Percentiles rank a stretch among this genome's conserved stretches.
Evolutionary conservation across 345 rosid genomes (phyloP).

Genomic region (Pistacia integerrima): DNA sequence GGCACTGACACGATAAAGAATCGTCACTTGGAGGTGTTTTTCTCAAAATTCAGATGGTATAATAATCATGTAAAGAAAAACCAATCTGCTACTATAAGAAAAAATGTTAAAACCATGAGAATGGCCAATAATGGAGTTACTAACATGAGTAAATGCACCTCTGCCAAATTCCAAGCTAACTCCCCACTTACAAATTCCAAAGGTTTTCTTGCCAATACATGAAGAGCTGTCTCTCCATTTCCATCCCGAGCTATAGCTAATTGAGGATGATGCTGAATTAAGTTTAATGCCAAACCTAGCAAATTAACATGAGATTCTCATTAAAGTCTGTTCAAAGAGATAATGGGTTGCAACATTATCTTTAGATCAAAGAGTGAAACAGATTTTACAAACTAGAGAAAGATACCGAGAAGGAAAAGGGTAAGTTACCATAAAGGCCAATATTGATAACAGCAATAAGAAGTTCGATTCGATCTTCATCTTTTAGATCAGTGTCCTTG

Average conservation of each 20-base stretch:
- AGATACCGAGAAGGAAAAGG: not conserved
- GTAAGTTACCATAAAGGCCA: constrained; percentile 21
- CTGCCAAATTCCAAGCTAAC: constrained; percentile 14
- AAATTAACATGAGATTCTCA: not conserved
- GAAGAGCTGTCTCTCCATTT: constrained; percentile 22
- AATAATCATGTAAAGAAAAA: constrained; percentile 15
- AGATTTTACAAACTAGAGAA: not conserved
- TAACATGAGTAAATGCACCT: constrained; percentile 30
- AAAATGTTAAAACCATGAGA: constrained; percentile 7
- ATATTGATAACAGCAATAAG: constrained; percentile 19
- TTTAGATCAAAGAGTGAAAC: too few species aligned
- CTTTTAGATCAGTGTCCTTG: constrained; percentile 12
- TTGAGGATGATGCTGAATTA: constrained; percentile 33
- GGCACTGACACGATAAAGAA: constrained; percentile 34
- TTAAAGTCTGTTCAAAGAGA: too few species aligned
- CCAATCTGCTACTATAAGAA: constrained; percentile 34
- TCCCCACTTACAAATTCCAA: not conserved
- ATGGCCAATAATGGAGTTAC: constrained; percentile 23
- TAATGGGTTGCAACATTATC: not conserved
- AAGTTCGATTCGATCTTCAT: constrained; percentile 17
- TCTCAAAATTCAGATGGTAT: too few species aligned
- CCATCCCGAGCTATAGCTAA: constrained; percentile 34
- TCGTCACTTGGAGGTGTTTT: not conserved
- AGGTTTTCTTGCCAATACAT: constrained; percentile 24
- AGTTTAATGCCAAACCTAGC: constrained; percentile 36